Percentiles rank a stretch among this genome's conserved stretches.
phyloP scores from a whole-genome alignment of 192 early-diverging fungal species.

The Obelidium mucronatum region DNA sequence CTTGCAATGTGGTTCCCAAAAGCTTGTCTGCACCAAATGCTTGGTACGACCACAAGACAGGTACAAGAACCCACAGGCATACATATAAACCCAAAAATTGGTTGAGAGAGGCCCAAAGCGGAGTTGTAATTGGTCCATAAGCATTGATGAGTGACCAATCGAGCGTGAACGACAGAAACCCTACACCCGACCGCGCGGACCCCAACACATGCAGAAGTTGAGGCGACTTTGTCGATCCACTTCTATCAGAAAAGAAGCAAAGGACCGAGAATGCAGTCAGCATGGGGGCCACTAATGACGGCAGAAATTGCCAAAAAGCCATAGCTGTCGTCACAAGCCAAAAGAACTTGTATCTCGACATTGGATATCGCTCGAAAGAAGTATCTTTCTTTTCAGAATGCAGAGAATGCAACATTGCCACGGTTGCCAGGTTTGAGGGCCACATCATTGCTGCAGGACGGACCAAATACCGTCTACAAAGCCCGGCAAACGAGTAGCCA shows the following conservation, averaged over 20 bases:
- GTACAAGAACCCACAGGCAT: slow-evolving; percentile 39
- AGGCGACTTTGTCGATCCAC: not conserved
- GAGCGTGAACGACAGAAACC: slow-evolving; percentile 22
- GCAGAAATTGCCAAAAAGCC: slow-evolving; percentile 35
- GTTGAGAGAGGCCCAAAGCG: slow-evolving; percentile 39
- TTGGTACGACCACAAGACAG: slow-evolving; percentile 18
- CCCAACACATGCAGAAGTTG: slow-evolving; percentile 27
- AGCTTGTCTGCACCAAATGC: slow-evolving; percentile 23
- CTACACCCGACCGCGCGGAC: slow-evolving; percentile 25
- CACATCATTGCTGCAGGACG: slow-evolving; percentile 87
- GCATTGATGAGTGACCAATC: slow-evolving; percentile 26
- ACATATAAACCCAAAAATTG: slow-evolving; percentile 21
- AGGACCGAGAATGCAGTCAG: slow-evolving; percentile 38
- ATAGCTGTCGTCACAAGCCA: slow-evolving; percentile 33
- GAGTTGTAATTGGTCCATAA: slow-evolving; percentile 36
- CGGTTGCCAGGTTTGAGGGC: slow-evolving; percentile 73
- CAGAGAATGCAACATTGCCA: slow-evolving; percentile 32
- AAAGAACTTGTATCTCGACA: slow-evolving; percentile 34
- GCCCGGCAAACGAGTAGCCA: slow-evolving; percentile 66
- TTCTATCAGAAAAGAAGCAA: slow-evolving; percentile 11
- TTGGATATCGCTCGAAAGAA: slow-evolving; percentile 4
- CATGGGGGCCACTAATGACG: slow-evolving; percentile 38
- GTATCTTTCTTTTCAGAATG: slow-evolving; percentile 14
- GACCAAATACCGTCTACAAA: slow-evolving; percentile 78
- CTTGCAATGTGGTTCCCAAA: slow-evolving; percentile 1